A percentile compares a stretch with the other conserved stretches of the same genome.
Conservation (phyloP, 169 alveolate species). For the Toxoplasma gondii region DNA sequence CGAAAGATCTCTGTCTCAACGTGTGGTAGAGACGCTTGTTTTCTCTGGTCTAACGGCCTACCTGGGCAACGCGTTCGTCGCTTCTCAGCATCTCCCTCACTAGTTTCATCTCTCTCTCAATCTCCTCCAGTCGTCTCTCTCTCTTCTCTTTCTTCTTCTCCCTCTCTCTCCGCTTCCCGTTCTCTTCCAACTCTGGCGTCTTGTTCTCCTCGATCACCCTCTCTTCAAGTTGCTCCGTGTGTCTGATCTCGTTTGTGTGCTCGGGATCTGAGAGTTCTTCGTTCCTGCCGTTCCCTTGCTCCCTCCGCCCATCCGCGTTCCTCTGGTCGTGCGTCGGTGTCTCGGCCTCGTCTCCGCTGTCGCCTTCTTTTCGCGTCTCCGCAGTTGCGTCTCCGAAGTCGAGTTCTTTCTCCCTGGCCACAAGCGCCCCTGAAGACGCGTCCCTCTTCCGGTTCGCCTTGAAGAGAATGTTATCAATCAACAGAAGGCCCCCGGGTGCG, state of each 20-base stretch:
- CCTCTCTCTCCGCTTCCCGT: conserved; percentile 2
- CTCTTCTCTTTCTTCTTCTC: conserved; percentile 21
- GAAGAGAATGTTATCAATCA: conserved; percentile 63
- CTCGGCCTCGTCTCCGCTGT: background rate
- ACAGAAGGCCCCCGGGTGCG: conserved; percentile 55
- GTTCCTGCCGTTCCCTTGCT: background rate
- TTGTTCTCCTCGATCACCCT: background rate
- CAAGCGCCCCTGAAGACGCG: background rate
- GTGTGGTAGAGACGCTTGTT: too few species aligned
- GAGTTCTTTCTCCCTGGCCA: background rate
- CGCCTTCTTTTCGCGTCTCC: background rate
- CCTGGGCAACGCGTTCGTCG: conserved; percentile 18
- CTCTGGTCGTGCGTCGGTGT: background rate
- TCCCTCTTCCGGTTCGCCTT: background rate
- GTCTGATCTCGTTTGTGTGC: background rate
- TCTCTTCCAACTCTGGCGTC: conserved; percentile 29
- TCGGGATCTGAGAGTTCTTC: background rate
- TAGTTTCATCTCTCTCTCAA: conserved; percentile 29
- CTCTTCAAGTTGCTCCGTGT: background rate
- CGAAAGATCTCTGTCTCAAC: too few species aligned
- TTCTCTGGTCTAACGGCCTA: background rate
- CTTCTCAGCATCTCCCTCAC: conserved; percentile 52
- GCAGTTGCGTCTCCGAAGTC: background rate
- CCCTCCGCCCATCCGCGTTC: background rate
- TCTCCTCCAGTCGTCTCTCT: conserved; percentile 5